A percentile compares a stretch with the other conserved stretches of the same genome.
phyloP scores from a whole-genome alignment of 2,329 filamentous ascomycete genomes.

The Anthostomella pinea region DNA sequence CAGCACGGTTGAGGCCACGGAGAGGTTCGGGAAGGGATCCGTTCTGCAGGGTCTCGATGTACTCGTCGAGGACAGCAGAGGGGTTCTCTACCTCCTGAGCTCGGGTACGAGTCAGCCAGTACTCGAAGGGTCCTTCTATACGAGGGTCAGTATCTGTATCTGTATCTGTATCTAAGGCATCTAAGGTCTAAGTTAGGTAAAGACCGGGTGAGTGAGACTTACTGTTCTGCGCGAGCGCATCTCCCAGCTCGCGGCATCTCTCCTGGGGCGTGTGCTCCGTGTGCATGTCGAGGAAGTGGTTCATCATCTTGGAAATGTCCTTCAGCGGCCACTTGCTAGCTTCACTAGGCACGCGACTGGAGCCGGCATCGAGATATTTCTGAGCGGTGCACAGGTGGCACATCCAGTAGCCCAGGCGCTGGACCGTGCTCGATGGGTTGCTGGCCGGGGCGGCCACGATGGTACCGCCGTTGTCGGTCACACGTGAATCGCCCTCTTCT shows the following conservation, averaged over 20 bases:
- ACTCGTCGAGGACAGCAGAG: constrained; percentile 35
- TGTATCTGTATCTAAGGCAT: background rate
- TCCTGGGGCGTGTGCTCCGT: constrained; percentile 41
- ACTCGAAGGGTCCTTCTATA: constrained; percentile 43
- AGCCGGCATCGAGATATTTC: constrained; percentile 41
- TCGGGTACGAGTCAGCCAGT: constrained; percentile 44
- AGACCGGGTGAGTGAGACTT: constrained; percentile 16
- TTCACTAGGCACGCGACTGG: constrained; percentile 39
- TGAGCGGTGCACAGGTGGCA: constrained; percentile 42
- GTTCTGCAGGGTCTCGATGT: constrained; percentile 33
- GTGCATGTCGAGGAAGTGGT: constrained; percentile 46
- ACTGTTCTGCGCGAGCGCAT: constrained; percentile 41
- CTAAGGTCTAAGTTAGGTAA: background rate
- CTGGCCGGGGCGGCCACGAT: constrained; percentile 12
- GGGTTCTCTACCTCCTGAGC: constrained; percentile 35
- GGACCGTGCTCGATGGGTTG: constrained; percentile 25
- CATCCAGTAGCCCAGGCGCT: constrained; percentile 46
- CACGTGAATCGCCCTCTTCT: background rate
- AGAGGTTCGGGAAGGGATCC: constrained; percentile 38
- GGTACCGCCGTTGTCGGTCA: constrained; percentile 10
- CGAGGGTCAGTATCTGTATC: constrained; percentile 1
- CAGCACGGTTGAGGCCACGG: constrained; percentile 34
- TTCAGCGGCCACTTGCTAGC: constrained; percentile 47
- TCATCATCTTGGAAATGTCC: constrained; percentile 45
- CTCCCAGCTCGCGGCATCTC: constrained; percentile 42